Base-by-base conservation (phyloP, 164 flowering plant genomes). In the Stephania yunnanensis region DNA sequence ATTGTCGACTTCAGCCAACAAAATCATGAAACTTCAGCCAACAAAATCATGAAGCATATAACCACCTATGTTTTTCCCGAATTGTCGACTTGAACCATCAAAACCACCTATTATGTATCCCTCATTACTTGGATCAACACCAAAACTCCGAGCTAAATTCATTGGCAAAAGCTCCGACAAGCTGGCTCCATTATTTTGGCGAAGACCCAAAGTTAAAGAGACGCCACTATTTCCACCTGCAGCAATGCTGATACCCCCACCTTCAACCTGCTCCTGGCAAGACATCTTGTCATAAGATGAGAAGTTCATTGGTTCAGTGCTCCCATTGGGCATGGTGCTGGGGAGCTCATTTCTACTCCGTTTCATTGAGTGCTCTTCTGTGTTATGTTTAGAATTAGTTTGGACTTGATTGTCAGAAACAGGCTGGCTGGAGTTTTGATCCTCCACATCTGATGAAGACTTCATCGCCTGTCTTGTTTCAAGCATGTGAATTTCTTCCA, bases 401-500 rank as follows among this genome's bases (percentile, higher is more conserved):
- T 78, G 79, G 8, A 83, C 80, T 30, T 85, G 83, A 53, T 84
- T 74, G 58, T 80, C 83, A 0, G 84, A 71, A 19, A 75, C 63
- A 10, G 77, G 74, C 48, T 71, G 80, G 79, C 76, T 76, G 29
- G 63, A 66, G 67, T 69, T 77, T 31, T 46, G 78, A 42, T 81
- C 87, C 20, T 82, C 85, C 68, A 71, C 77, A 42, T 82, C 87
- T 5, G 86, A 36, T 4, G 42, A 75, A 36, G 67, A 68, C 64
- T 82, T 86, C 74, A 85, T 86, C 63, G 76, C 78, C 76, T 91
- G 91, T 20, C 85, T 77, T 46, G 89, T 85, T 79, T 92, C 97
- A 0, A 92, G 90, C 81, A 78, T 81, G 84, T 92, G 94, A 75
- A 91, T 87, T 74, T 91, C 94, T 81, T 90, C 95, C 19, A 91